Evolutionary conservation across 2,329 filamentous ascomycete species (phyloP), one percentile per base, ranked within the genome.

Genomic region (Fusarium pseudoanthophilum): DNA sequence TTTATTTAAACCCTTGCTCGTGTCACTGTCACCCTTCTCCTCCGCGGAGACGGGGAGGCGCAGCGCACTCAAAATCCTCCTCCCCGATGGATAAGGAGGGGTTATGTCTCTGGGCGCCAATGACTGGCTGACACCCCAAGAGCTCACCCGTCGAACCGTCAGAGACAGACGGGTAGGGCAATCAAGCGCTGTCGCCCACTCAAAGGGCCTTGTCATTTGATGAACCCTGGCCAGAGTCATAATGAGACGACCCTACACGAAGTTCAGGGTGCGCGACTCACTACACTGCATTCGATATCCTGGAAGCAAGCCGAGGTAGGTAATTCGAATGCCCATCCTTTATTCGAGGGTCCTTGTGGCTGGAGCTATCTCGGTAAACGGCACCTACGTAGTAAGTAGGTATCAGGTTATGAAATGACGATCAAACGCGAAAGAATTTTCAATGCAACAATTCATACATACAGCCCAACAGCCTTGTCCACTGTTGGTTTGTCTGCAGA

Each of bases 21-120:
- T 30, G 52, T 36, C 39, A 42, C 52, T 15, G 24, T 42, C 36
- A 48, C 39, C 16, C 26, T 32, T 32, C 26, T 67, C 26, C 34
- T 37, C 24, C 46, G 34, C 43, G 39, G 58, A 52, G 64, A 48
- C 28, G 55, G 58, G 48, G 64, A 43, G 55, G 46, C 24, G 56
- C 32, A n/a, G 36, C 55, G 28, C 52, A 59, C 32, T 48, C 53
- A 60, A 32, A 59, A 64, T 64, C 43, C 40, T 64, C n/a, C 36
- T 37, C 32, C 37, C 32, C 14, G 24, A 46, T 46, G 40, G 32
- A 46, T 26, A 52, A 40, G 51, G 34, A 28, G 37, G 43, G 43
- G 60, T 30, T 58, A 69, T 69, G 67, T 69, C 67, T 69, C 42
- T 65, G 51, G 45, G 34, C 59, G 36, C 34, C 24, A 63, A 28